A percentile compares a stretch with the other conserved stretches of the same genome.
Conservation (phyloP, 306 rosid genomes). For the Cucurbita pepo region DNA sequence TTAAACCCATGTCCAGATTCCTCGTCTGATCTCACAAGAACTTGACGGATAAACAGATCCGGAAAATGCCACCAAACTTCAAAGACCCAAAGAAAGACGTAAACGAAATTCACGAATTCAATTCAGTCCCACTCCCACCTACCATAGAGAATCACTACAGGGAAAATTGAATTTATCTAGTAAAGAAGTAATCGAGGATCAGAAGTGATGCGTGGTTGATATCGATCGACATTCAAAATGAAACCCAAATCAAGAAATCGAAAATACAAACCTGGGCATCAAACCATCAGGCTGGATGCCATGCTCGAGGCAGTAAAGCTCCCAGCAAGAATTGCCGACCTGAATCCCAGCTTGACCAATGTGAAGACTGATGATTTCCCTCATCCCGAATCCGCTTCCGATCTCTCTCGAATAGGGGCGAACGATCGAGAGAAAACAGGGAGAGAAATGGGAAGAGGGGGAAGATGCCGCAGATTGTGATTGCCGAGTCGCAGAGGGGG, state of each 20-base stretch:
- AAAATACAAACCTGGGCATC: conserved; percentile 43
- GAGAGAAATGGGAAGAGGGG: not conserved
- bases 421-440: not conserved
- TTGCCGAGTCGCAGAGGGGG: not conserved
- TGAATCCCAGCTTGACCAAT: conserved; percentile 76
- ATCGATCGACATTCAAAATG: not conserved
- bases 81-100: not conserved
- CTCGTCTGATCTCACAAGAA: not conserved
- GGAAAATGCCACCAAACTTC: not conserved
- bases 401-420: not conserved
- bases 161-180: not conserved
- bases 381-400: conserved; percentile 13
- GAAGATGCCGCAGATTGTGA: not conserved
- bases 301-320: conserved; percentile 68
- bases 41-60: not conserved
- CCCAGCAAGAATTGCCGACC: conserved; percentile 78
- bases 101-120: not conserved
- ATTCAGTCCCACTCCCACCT: not conserved
- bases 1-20: not conserved
- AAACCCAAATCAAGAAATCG: not conserved
- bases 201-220: not conserved
- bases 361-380: conserved; percentile 58
- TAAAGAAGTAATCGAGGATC: not conserved
- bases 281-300: conserved; percentile 52
- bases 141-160: not conserved